phyloP scores from a whole-genome alignment of 176 grass and related monocot genomes.

The Phyllostachys edulis region DNA sequence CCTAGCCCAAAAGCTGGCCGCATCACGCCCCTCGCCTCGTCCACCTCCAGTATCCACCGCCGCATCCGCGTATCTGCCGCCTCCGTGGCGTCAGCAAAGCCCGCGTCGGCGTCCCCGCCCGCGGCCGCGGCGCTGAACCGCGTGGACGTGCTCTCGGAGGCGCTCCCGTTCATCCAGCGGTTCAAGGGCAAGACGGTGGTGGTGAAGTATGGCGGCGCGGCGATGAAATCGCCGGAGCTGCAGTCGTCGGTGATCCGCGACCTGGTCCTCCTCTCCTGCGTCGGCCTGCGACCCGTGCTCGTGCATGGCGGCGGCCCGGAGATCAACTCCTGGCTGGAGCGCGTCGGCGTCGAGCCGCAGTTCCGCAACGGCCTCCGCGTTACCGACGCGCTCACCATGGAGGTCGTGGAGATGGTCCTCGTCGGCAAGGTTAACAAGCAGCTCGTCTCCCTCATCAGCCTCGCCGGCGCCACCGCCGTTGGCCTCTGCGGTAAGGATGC shows the following conservation, averaged over 20 bases:
- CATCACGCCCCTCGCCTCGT: background rate
- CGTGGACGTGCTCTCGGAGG: conserved; percentile 80
- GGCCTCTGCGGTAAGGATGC: conserved; percentile 81
- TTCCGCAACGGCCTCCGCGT: conserved; percentile 77
- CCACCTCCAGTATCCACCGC: background rate
- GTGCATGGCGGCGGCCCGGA: conserved; percentile 77
- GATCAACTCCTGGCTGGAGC: conserved; percentile 71
- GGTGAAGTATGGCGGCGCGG: conserved; percentile 81
- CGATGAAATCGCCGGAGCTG: conserved; percentile 69
- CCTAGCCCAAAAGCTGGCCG: background rate
- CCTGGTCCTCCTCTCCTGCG: conserved; percentile 77
- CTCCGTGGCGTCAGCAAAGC: background rate
- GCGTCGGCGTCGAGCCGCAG: conserved; percentile 55
- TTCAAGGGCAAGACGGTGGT: conserved; percentile 89
- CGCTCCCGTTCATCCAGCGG: conserved; percentile 82
- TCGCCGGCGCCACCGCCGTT: conserved; percentile 63
- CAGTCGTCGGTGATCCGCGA: conserved; percentile 73
- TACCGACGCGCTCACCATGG: conserved; percentile 72
- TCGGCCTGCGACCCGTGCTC: conserved; percentile 70
- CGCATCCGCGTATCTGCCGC: conserved; percentile 18
- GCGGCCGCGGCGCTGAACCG: conserved; percentile 37
- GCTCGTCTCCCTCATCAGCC: conserved; percentile 83
- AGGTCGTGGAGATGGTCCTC: conserved; percentile 89
- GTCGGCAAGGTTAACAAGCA: conserved; percentile 85
- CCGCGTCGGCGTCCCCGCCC: background rate